Percentiles rank a stretch among this genome's conserved stretches.
Conservation (phyloP, 1,284 basidiomycete genomes). For the Austroboletus niveus region DNA sequence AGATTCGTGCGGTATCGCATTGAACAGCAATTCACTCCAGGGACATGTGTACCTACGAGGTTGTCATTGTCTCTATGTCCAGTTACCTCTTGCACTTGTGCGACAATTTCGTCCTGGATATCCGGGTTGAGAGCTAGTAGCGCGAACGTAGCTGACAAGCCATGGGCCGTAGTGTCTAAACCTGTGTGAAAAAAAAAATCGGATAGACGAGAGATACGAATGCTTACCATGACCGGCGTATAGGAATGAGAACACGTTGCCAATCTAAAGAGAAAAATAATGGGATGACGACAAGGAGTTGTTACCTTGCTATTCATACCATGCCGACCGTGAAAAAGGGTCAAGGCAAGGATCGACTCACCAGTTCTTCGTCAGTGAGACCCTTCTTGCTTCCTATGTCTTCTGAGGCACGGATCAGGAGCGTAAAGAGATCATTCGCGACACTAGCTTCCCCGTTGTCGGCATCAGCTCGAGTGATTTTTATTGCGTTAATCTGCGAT, state of each 20-base stretch:
- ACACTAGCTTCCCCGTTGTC: slow-evolving; percentile 11
- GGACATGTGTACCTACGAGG: slow-evolving; percentile 36
- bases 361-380: slow-evolving; percentile 49
- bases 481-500: slow-evolving; percentile 37
- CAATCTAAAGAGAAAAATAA: slow-evolving; percentile 43
- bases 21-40: slow-evolving; percentile 20
- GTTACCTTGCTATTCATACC: too few relatives aligned
- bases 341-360: too few relatives aligned
- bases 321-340: too few relatives aligned
- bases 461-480: slow-evolving; percentile 26
- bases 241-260: slow-evolving; percentile 50
- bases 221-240: slow-evolving; percentile 54
- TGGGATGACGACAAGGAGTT: too few relatives aligned
- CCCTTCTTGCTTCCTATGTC: slow-evolving; percentile 41
- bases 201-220: neutral
- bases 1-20: neutral
- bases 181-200: neutral
- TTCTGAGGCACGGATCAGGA: slow-evolving; percentile 49
- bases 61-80: slow-evolving; percentile 40
- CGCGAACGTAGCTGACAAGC: slow-evolving; percentile 42
- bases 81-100: slow-evolving; percentile 38
- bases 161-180: slow-evolving; percentile 51
- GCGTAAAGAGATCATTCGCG: slow-evolving; percentile 43
- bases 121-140: slow-evolving; percentile 41
- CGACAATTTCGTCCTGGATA: slow-evolving; percentile 46